phyloP scores from a whole-genome alignment of 768 basidiomycete species.

The Pluteus cervinus region DNA sequence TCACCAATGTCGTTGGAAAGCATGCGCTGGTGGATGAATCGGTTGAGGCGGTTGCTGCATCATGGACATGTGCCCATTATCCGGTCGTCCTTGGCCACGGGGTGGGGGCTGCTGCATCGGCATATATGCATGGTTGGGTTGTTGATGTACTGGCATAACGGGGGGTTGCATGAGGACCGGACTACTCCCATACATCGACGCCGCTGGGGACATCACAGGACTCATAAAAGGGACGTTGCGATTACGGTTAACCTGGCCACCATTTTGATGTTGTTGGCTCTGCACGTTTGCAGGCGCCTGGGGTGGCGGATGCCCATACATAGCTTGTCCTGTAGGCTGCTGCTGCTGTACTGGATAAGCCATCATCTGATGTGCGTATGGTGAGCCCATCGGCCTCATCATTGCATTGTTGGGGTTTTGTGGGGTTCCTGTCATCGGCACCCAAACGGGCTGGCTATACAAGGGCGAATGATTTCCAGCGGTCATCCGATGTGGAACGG shows the following conservation, averaged over 20 bases:
- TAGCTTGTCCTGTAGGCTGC: conserved; percentile 34
- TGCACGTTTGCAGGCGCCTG: conserved; percentile 30
- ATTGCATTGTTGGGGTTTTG: conserved; percentile 42
- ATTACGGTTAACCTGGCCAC: conserved; percentile 33
- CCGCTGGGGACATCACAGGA: conserved; percentile 63
- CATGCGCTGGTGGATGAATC: conserved; percentile 32
- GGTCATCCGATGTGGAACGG: conserved; percentile 55
- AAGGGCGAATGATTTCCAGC: conserved; percentile 56
- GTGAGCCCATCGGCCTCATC: conserved; percentile 54
- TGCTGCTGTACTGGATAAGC: conserved; percentile 58
- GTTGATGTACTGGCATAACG: conserved; percentile 28
- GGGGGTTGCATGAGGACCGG: conserved; percentile 66
- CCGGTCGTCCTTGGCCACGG: conserved; percentile 43
- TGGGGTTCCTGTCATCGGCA: conserved; percentile 42
- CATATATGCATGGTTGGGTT: conserved; percentile 40
- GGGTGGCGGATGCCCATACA: conserved; percentile 44
- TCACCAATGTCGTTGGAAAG: conserved; percentile 48
- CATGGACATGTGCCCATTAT: conserved; percentile 40
- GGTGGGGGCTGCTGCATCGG: conserved; percentile 38
- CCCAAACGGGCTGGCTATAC: conserved; percentile 64
- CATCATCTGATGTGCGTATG: conserved; percentile 62
- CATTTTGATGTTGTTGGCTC: conserved; percentile 32
- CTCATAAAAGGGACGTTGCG: conserved; percentile 61
- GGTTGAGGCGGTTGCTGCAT: conserved; percentile 25
- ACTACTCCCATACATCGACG: conserved; percentile 60